Evolutionary conservation across 225 moss, liverwort and hornwort species (phyloP).

Genomic region (Climacium dendroides): DNA sequence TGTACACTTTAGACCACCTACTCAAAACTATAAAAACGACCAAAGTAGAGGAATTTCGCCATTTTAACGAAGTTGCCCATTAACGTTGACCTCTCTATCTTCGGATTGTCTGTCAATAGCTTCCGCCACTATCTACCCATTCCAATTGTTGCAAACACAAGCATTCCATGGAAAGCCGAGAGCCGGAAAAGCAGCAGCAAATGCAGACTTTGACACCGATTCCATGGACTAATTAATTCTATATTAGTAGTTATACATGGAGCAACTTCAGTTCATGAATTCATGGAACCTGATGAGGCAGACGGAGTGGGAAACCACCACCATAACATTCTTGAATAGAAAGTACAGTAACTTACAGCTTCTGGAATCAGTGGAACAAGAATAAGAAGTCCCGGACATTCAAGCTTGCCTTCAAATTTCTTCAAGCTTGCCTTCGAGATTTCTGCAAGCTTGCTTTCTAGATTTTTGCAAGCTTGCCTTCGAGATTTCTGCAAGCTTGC

Average conservation of each 20-base stretch:
- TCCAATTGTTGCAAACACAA: background rate
- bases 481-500: no score
- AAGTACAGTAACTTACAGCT: background rate
- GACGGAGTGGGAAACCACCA: background rate
- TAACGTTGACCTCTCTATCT: background rate
- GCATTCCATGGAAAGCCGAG: background rate
- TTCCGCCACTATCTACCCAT: background rate
- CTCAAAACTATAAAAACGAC: no score
- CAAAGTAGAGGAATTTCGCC: no score
- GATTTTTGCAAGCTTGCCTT: background rate
- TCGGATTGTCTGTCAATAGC: background rate
- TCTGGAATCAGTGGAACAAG: background rate
- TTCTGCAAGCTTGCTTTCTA: background rate
- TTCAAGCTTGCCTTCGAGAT: background rate
- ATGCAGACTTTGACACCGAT: background rate
- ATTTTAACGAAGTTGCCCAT: no score
- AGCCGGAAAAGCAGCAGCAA: background rate
- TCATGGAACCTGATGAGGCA: background rate
- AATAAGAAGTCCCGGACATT: no score
- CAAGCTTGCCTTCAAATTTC: background rate
- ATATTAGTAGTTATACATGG: background rate
- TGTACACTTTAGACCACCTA: no score
- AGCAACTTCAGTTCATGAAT: background rate
- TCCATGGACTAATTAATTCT: background rate
- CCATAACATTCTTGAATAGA: background rate